A percentile compares a stretch with the other conserved stretches of the same genome.
Conservation (phyloP, 1,139 yeast species). For the Torulaspora globosa region DNA sequence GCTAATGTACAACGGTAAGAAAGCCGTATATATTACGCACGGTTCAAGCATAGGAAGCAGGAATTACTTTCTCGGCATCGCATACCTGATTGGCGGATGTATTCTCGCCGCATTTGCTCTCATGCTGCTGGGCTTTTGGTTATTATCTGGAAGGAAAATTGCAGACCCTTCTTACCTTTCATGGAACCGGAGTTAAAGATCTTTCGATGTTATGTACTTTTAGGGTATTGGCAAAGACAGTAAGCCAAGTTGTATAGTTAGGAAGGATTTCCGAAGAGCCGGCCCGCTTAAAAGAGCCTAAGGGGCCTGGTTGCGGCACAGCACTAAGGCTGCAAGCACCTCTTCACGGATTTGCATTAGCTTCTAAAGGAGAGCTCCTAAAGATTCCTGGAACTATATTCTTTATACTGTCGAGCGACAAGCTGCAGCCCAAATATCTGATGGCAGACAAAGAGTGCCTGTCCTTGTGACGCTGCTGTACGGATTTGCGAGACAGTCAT, state of each 20-base stretch:
- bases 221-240: neutral
- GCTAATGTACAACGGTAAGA: slow-evolving; percentile 62
- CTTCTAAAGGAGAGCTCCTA: too few relatives aligned
- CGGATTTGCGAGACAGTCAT: too few relatives aligned
- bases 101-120: slow-evolving; percentile 47
- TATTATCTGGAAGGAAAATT: slow-evolving; percentile 40
- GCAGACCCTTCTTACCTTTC: slow-evolving; percentile 34
- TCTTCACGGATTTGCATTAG: too few relatives aligned
- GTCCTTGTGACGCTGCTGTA: too few relatives aligned
- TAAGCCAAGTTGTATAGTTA: slow-evolving; percentile 1
- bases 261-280: neutral
- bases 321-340: too few relatives aligned
- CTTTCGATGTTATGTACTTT: slow-evolving; percentile 1
- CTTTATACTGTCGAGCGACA: too few relatives aligned
- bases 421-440: too few relatives aligned
- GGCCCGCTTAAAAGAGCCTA: too few relatives aligned
- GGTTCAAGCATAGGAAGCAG: slow-evolving; percentile 68
- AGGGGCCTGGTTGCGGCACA: too few relatives aligned
- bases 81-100: slow-evolving; percentile 63
- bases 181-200: slow-evolving; percentile 26
- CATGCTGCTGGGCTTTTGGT: slow-evolving; percentile 46
- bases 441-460: too few relatives aligned
- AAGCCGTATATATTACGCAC: slow-evolving; percentile 62
- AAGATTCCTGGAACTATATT: too few relatives aligned
- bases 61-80: slow-evolving; percentile 60